Base-by-base conservation (phyloP, 371 early-diverging fungal genomes). In the Mortierella sp. region DNA sequence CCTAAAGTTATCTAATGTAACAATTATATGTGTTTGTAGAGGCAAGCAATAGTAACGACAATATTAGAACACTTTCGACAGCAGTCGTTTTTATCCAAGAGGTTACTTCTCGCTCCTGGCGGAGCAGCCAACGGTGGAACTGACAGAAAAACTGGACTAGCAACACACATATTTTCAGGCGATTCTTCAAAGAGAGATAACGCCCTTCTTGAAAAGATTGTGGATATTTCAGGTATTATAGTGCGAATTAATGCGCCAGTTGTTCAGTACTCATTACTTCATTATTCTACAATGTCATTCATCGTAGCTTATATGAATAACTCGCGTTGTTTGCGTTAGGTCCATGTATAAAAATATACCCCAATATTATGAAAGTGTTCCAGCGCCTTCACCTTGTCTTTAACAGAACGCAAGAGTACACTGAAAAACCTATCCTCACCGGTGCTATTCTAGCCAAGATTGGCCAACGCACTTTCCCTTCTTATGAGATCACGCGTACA, bases 401-500 rank as follows among this genome's bases (percentile, higher is more conserved):
- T 59, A 86, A 87, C 55, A 85, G 90, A 3, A 53, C 78, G n/a
- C 83, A 74, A 21, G 82, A 71, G 41, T 72, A 77, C 6, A 65
- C 73, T 0, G 85, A 84, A 22, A 67, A 67, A 50, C 87, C 48
- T 2, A 73, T 70, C 4, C 88, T 92, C 74, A 63, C 85, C 3
- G 74, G 83, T 0, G 88, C 92, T 0, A 88, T 93, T 32, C 77
- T 92, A 3, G 88, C 90, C 15, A 84, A 81, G 9, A 86, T 89
- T 33, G 90, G 89, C 40, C 87, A 86, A 52, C 83, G 90, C 0
- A 84, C 77, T 24, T 94, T 88, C 50, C 93, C 94, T 11, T 38
- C 67, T 0, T 92, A 92, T 57, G 77, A 68, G 11, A 79, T 87
- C 6, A 74, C 72, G 40, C 86, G 94, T 33, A 87, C 92, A 0